Conservation (phyloP, 2,329 filamentous ascomycete genomes). For the Diplodia seriata region DNA sequence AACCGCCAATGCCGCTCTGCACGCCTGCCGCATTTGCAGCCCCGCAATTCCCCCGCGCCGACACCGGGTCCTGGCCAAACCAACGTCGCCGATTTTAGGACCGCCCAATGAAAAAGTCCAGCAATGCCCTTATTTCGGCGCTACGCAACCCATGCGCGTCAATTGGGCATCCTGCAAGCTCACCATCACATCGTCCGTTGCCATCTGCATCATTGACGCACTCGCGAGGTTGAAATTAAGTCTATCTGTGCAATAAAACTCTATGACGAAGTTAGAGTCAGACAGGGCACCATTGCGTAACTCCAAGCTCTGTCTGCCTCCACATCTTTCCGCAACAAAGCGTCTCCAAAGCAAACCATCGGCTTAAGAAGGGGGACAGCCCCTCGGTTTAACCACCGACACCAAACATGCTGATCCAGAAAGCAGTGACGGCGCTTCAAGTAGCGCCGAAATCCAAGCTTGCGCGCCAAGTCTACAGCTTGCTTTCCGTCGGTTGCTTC, state of each 20-base stretch:
- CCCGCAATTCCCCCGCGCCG: conserved; percentile 28
- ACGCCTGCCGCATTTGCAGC: neutral
- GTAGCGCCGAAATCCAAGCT: conserved; percentile 1
- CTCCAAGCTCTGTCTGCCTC: conserved; percentile 8
- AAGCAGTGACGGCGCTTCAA: conserved; percentile 8
- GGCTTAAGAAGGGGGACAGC: conserved; percentile 4
- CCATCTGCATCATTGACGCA: too few relatives aligned
- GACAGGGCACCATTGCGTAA: conserved; percentile 1
- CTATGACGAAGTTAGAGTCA: neutral
- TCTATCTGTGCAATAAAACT: conserved; percentile 13
- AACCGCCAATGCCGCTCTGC: neutral
- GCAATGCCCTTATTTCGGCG: neutral
- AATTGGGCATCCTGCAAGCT: conserved; percentile 5
- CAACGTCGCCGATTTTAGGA: neutral
- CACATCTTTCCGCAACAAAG: conserved; percentile 23
- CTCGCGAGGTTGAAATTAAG: neutral
- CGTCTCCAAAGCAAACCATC: conserved; percentile 8
- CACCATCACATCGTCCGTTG: neutral
- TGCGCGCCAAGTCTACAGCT: conserved; percentile 33
- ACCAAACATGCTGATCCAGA: neutral
- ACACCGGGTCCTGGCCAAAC: conserved; percentile 3
- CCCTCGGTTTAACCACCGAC: neutral
- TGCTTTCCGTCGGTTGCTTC: conserved; percentile 46
- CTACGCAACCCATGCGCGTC: neutral
- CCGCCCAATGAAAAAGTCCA: neutral